Evolutionary conservation across 495 filamentous ascomycete genomes (phyloP).

Genomic region (Penicillium robsamsonii): DNA sequence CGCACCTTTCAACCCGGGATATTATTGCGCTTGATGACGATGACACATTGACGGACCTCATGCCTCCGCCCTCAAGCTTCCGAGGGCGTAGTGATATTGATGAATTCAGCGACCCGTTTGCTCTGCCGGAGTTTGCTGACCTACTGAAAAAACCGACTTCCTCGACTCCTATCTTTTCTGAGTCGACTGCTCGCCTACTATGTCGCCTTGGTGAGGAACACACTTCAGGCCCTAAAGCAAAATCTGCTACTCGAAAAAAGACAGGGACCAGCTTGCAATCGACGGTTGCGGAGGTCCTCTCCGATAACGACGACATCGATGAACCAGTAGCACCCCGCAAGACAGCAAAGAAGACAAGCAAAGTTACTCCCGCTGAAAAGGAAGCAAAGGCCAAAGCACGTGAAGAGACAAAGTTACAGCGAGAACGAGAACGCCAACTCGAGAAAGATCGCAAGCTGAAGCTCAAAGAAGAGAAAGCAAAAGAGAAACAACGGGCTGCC

Average conservation of each 20-base stretch:
- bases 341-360: slow-evolving; percentile 30
- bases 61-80: neutral
- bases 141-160: slow-evolving; percentile 17
- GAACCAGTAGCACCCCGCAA: slow-evolving; percentile 25
- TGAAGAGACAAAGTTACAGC: slow-evolving; percentile 44
- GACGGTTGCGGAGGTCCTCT: neutral
- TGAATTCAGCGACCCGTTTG: slow-evolving; percentile 40
- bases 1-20: slow-evolving; percentile 11
- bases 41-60: slow-evolving; percentile 20
- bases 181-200: slow-evolving; percentile 44
- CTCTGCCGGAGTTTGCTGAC: slow-evolving; percentile 33
- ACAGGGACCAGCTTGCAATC: neutral
- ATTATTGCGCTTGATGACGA: slow-evolving; percentile 41
- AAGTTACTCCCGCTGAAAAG: slow-evolving; percentile 41
- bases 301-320: slow-evolving; percentile 25
- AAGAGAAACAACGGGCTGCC: slow-evolving; percentile 63
- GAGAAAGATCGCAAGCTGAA: slow-evolving; percentile 52
- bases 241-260: slow-evolving; percentile 3
- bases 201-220: slow-evolving; percentile 20
- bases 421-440: slow-evolving; percentile 42
- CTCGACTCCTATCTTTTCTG: slow-evolving; percentile 29
- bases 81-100: slow-evolving; percentile 33
- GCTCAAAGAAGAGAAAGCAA: slow-evolving; percentile 55
- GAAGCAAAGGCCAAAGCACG: slow-evolving; percentile 57
- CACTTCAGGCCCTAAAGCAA: slow-evolving; percentile 5